Evolutionary conservation across 2,329 filamentous ascomycete species (phyloP), one percentile per base, ranked within the genome.

Genomic region (Aspergillus sp.): DNA sequence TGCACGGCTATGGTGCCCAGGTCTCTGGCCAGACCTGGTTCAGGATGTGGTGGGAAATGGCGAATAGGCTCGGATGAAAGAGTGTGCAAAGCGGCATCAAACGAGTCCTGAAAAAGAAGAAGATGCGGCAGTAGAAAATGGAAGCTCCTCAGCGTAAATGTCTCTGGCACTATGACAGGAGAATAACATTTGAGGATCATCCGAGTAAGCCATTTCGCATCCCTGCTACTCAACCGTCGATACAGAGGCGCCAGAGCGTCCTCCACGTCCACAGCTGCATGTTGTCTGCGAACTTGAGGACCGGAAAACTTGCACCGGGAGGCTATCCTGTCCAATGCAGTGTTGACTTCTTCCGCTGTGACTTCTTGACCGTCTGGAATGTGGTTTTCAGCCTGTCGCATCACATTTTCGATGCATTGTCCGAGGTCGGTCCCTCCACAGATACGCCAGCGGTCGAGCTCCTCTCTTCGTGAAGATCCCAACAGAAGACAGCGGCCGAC

Each of bases 201-300:
- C 3, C 88, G 72, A 0, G 83, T 83, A 8, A 94, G 68, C 88
- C 88, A 95, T 60, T 94, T 94, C 3, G 79, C 81, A 51, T 93
- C 83, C 26, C 67, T 66, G 3, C 83, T 74, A 28, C 67, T 66
- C 7, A 86, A 51, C 5, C 74, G 71, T 17, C 60, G 63, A 47
- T 82, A 82, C 1, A 88, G 51, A 0, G 54, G 51, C 13, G 66
- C 65, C 1, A 89, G 55, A 3, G 68, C 53, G 4, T 61, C 57
- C 14, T 66, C 56, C 49, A 72, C 48, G 46, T 63, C 53, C 2
- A 55, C 53, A 4, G 55, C 54, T 13, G 55, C 45, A 27, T 57
- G 47, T 20, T 53, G 53, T 24, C 50, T 49, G 48, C 72, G 68
- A 33, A 86, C 63, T 11, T 68, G 64, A 1, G 73, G 73, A 2